phyloP scores from a whole-genome alignment of 2,329 filamentous ascomycete species.

The Aspergillus sp. region DNA sequence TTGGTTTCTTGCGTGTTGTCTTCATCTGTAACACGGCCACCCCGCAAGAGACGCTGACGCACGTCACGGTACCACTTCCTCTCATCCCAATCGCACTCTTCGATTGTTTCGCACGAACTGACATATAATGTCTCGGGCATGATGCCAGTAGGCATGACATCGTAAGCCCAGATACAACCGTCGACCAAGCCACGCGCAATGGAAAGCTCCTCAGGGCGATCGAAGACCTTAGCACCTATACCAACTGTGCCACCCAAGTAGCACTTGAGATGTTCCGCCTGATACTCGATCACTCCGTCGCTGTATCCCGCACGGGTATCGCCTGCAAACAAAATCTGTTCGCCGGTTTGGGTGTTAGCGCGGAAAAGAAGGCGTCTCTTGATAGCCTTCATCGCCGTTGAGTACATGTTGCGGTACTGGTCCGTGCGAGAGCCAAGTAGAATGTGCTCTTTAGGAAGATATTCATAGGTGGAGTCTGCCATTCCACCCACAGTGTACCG shows the following conservation, averaged over 20 bases:
- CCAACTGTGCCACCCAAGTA: slow-evolving; percentile 58
- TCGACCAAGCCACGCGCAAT: slow-evolving; percentile 53
- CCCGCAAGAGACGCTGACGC: slow-evolving; percentile 9
- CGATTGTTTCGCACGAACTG: slow-evolving; percentile 41
- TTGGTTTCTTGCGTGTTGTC: slow-evolving; percentile 14
- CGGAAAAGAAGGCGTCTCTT: slow-evolving; percentile 39
- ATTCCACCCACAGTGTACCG: slow-evolving; percentile 40
- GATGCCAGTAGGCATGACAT: slow-evolving; percentile 50
- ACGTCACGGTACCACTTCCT: slow-evolving; percentile 30
- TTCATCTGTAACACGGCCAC: slow-evolving; percentile 8
- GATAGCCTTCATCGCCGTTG: slow-evolving; percentile 31
- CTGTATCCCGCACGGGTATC: slow-evolving; percentile 18
- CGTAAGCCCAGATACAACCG: slow-evolving; percentile 58
- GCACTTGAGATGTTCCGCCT: slow-evolving; percentile 54
- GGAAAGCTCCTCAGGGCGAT: slow-evolving; percentile 46
- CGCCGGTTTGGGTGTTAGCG: slow-evolving; percentile 36
- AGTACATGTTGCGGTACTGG: slow-evolving; percentile 41
- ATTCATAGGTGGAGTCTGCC: slow-evolving; percentile 46
- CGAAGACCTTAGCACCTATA: slow-evolving; percentile 52
- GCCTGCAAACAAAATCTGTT: slow-evolving; percentile 36
- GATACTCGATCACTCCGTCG: slow-evolving; percentile 16
- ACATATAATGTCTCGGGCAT: slow-evolving; percentile 56
- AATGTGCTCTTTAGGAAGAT: slow-evolving; percentile 44
- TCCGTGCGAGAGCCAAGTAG: slow-evolving; percentile 36
- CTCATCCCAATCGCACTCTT: slow-evolving; percentile 49